Evolutionary conservation across 202 grass and related monocot species (phyloP).

Genomic region (Miscanthus sacchariflorus): DNA sequence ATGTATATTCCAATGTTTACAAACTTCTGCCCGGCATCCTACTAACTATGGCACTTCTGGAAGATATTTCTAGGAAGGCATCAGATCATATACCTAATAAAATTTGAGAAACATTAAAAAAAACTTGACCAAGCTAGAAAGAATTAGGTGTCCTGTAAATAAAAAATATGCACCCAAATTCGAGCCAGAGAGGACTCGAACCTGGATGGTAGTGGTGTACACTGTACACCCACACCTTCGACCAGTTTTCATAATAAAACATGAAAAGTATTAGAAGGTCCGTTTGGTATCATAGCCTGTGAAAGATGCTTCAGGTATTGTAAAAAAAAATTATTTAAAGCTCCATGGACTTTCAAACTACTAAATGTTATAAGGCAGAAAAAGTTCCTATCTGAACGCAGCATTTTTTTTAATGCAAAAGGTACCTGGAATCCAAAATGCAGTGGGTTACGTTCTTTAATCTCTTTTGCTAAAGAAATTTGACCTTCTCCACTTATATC

Average conservation of each 20-base stretch:
- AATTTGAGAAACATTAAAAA: conserved; percentile 24
- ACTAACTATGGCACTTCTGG: conserved; percentile 15
- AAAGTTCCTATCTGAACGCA: conserved; percentile 5
- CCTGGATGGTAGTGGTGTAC: not conserved
- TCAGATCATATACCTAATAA: conserved; percentile 19
- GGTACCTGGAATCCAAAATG: conserved; percentile 92
- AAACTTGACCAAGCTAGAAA: not conserved
- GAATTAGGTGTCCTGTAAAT: not conserved
- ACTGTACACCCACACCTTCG: not conserved
- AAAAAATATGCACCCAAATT: conserved; percentile 2
- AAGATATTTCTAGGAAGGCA: conserved; percentile 12
- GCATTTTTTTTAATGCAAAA: conserved; percentile 25
- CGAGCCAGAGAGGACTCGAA: not conserved
- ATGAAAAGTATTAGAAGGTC: conserved; percentile 4
- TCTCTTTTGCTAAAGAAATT: conserved; percentile 89
- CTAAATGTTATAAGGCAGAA: not conserved
- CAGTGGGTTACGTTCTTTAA: conserved; percentile 90
- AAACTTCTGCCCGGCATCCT: not conserved
- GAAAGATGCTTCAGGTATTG: conserved; percentile 32
- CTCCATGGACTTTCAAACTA: not conserved
- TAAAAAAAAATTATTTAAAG: conserved; percentile 2
- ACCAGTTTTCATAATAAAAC: conserved; percentile 14
- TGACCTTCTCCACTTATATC: conserved; percentile 89
- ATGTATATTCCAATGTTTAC: not conserved
- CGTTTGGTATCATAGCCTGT: not conserved